Evolutionary conservation across 1,139 yeast species (phyloP), one percentile per base, ranked within the genome.

Genomic region (Nadsonia commutata): DNA sequence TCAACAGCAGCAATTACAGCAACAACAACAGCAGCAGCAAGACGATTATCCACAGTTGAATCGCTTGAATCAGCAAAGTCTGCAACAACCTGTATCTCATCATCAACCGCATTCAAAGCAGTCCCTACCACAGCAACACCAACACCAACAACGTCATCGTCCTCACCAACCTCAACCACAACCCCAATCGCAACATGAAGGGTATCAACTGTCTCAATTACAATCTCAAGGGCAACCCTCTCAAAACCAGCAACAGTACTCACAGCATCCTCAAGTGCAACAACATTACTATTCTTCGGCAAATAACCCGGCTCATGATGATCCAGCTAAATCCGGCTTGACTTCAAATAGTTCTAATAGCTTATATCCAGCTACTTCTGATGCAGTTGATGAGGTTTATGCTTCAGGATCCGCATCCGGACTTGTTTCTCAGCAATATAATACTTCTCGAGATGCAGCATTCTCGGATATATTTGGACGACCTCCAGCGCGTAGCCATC

Each of bases 111-210:
- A n/a, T n/a, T n/a, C n/a, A n/a, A n/a, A n/a, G n/a, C n/a, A n/a
- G n/a, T n/a, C n/a, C n/a, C n/a, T n/a, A n/a, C n/a, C n/a, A n/a
- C n/a, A n/a, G n/a, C n/a, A n/a, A n/a, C n/a, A n/a, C n/a, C n/a
- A n/a, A n/a, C n/a, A n/a, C n/a, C n/a, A n/a, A n/a, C n/a, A 17
- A 37, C 36, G 6, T 27, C 38, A 11, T 20, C 33, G 33, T 23
- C 5, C 37, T 37, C 41, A 19, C 3, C 27, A n/a, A 7, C 40
- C 21, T n/a, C 22, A 17, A 2, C 43, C 40, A 27, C 37, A 37
- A 8, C 45, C 48, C 19, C 48, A 50, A 33, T 55, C 57, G 36
- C 54, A 54, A 20, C 50, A 57, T 3, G 20, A 31, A 31, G 11
- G 39, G 39, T n/a, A 38, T 43, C 20, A 45, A 42, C 38, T 38